Evolutionary conservation across 441 rosid species (phyloP).

Genomic region (Bocquillonia castaneifolia): DNA sequence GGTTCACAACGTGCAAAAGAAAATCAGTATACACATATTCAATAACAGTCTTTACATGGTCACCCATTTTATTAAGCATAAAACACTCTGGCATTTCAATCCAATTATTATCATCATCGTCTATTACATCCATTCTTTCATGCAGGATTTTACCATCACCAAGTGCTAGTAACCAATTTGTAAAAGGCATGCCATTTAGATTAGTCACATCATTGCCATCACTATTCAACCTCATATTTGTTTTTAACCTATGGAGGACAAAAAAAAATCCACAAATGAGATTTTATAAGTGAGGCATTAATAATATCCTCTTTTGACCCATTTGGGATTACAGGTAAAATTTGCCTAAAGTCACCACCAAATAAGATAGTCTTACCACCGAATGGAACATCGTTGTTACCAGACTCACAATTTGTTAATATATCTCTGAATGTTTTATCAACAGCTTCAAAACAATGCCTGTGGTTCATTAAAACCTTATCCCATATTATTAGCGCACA

Average conservation of each 20-base stretch:
- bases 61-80: not conserved
- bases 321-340: not conserved
- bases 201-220: too few relatives aligned
- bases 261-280: not conserved
- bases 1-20: not conserved
- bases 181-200: not conserved
- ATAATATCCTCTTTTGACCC: not conserved
- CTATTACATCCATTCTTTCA: accelerated
- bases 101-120: not conserved
- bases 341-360: not conserved
- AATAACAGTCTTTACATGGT: not conserved
- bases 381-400: not conserved
- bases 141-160: not conserved
- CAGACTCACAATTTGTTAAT: too few relatives aligned
- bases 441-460: not conserved
- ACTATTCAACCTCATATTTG: not conserved
- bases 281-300: not conserved
- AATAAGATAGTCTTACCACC: not conserved
- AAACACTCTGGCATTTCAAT: not conserved
- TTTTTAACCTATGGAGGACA: not conserved
- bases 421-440: not conserved
- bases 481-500: not conserved
- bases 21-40: not conserved
- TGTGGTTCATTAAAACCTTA: not conserved
- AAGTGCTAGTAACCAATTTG: not conserved